These are phyloP conservation scores for Pouteria campechiana DNA, from an alignment of 179 eudicot species.

Conservation along the genomic window DNA sequence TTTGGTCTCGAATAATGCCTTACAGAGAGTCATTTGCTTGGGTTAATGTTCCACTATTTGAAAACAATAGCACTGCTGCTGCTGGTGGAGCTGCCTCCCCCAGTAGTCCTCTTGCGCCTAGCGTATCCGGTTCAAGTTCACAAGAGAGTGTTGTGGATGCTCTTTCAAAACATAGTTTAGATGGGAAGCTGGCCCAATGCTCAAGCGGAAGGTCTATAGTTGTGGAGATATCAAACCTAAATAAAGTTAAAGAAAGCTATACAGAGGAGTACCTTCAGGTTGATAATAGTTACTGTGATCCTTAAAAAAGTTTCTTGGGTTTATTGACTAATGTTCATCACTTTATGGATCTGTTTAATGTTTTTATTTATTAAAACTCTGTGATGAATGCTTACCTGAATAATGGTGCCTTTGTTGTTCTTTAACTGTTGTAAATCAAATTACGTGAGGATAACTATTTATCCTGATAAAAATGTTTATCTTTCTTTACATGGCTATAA, in stretches of 20 bases:
- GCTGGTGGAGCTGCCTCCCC: conserved; percentile 95
- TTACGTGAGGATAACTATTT: too few species aligned
- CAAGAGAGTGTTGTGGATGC: conserved; percentile 76
- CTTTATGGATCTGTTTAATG: too few species aligned
- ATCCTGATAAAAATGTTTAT: too few species aligned
- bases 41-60: conserved; percentile 95
- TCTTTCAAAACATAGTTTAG: conserved; percentile 65
- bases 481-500: too few species aligned
- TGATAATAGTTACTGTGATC: too few species aligned
- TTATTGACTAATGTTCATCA: too few species aligned
- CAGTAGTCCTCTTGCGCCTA: conserved; percentile 74
- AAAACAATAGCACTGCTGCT: conserved; percentile 52
- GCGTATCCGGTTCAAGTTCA: conserved; percentile 59
- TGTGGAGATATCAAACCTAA: conserved; percentile 91
- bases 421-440: too few species aligned
- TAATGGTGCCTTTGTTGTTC: too few species aligned
- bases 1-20: conserved; percentile 98
- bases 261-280: conserved; percentile 98
- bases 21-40: conserved; percentile 94
- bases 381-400: too few species aligned
- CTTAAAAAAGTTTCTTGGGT: too few species aligned
- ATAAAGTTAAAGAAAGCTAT: conserved; percentile 96
- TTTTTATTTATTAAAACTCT: too few species aligned
- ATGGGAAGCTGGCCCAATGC: conserved; percentile 76
- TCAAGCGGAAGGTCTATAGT: conserved; percentile 82